Conservation (phyloP, 192 early-diverging fungal species). For the Cetraspora pellucida region DNA sequence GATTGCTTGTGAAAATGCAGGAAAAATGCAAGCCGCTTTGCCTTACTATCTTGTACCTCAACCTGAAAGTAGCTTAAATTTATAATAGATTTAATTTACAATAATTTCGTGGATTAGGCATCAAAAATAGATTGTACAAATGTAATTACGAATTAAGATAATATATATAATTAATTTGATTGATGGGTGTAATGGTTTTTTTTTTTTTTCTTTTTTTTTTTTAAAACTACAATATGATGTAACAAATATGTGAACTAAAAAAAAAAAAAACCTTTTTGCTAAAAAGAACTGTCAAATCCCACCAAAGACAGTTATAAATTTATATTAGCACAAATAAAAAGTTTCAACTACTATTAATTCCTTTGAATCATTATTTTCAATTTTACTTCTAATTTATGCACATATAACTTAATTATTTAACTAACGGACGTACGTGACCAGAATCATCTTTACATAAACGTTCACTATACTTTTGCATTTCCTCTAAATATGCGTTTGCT, state of each 20-base stretch:
- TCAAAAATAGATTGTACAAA: too few relatives aligned
- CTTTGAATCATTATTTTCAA: neutral
- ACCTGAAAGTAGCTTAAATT: conserved; percentile 5
- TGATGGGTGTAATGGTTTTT: too few relatives aligned
- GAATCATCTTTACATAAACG: conserved; percentile 33
- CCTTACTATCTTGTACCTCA: conserved; percentile 56
- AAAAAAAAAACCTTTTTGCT: too few relatives aligned
- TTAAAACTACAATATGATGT: too few relatives aligned
- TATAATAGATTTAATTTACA: neutral
- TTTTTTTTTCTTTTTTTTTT: too few relatives aligned
- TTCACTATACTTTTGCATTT: conserved; percentile 39
- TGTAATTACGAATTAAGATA: too few relatives aligned
- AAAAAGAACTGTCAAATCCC: too few relatives aligned
- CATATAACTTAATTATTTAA: conserved; percentile 23
- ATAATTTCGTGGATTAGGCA: neutral
- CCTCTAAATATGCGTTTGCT: conserved; percentile 37
- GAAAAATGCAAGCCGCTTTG: conserved; percentile 80
- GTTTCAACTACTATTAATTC: neutral
- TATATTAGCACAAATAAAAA: neutral
- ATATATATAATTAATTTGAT: too few relatives aligned
- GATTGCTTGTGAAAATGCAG: conserved; percentile 84
- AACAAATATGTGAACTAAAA: too few relatives aligned
- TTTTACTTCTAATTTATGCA: neutral
- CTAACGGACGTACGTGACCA: conserved; percentile 34
- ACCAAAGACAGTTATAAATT: too few relatives aligned